Conservation (phyloP, 2,329 filamentous ascomycete genomes). For the Diaporthe sp. region DNA sequence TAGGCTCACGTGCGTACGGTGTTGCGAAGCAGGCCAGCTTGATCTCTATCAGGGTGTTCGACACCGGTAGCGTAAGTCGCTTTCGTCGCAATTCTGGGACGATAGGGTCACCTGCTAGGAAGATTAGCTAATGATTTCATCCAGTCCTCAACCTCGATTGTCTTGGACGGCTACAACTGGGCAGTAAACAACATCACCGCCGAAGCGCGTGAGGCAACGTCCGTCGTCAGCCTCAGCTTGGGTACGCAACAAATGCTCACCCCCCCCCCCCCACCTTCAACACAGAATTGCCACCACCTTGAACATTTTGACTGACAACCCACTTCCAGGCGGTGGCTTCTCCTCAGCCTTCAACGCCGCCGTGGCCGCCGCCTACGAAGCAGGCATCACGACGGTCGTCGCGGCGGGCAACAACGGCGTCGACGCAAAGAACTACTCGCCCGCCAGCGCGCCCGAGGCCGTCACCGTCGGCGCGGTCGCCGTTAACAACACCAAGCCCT, state of each 20-base stretch:
- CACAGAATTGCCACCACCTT: neutral
- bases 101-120: rapidly evolving
- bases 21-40: constrained; percentile 50
- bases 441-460: constrained; percentile 53
- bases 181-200: constrained; percentile 43
- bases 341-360: constrained; percentile 53
- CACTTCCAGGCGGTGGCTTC: constrained; percentile 26
- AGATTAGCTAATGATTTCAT: neutral
- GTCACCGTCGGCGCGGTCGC: constrained; percentile 59
- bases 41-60: constrained; percentile 51
- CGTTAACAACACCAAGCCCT: constrained; percentile 49
- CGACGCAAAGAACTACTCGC: constrained; percentile 51
- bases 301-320: neutral
- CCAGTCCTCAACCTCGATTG: constrained; percentile 20
- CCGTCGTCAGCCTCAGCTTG: constrained; percentile 38
- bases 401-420: constrained; percentile 57
- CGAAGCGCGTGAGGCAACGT: constrained; percentile 9
- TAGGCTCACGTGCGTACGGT: constrained; percentile 49
- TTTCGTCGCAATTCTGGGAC: neutral
- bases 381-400: constrained; percentile 56
- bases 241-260: neutral
- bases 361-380: constrained; percentile 50
- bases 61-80: constrained; percentile 6
- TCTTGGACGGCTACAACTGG: constrained; percentile 46
- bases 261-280: neutral